phyloP scores from a whole-genome alignment of 176 grass and related monocot genomes.

The Eremochloa ophiuroides region DNA sequence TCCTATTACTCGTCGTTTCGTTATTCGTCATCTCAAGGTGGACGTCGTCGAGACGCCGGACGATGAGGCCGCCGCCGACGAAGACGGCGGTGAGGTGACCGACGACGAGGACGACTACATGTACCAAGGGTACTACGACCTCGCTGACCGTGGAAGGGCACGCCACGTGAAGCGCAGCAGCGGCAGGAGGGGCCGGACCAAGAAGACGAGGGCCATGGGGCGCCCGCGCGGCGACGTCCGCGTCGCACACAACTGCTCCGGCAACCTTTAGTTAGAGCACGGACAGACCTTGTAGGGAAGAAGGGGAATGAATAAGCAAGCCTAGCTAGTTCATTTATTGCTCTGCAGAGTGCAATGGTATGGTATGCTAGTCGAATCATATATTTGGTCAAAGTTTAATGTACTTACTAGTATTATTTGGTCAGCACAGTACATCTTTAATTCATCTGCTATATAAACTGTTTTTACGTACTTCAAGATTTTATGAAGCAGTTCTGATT shows the following conservation, averaged over 20 bases:
- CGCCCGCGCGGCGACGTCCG: background rate
- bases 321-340: too few species aligned
- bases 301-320: too few species aligned
- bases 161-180: constrained; percentile 10
- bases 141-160: background rate
- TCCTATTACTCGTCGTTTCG: too few species aligned
- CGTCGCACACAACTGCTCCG: background rate
- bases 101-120: background rate
- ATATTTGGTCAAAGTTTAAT: background rate
- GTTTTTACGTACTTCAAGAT: background rate
- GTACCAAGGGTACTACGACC: constrained; percentile 4
- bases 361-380: background rate
- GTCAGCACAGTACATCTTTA: background rate
- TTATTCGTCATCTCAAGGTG: too few species aligned
- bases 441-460: background rate
- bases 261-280: background rate
- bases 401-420: background rate
- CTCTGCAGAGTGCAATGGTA: background rate
- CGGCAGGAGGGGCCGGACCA: constrained; percentile 12
- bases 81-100: background rate
- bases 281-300: too few species aligned
- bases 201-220: background rate
- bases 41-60: background rate
- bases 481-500: background rate
- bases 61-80: too few species aligned